Conservation (phyloP, 306 rosid genomes). For the Acacia crassicarpa region DNA sequence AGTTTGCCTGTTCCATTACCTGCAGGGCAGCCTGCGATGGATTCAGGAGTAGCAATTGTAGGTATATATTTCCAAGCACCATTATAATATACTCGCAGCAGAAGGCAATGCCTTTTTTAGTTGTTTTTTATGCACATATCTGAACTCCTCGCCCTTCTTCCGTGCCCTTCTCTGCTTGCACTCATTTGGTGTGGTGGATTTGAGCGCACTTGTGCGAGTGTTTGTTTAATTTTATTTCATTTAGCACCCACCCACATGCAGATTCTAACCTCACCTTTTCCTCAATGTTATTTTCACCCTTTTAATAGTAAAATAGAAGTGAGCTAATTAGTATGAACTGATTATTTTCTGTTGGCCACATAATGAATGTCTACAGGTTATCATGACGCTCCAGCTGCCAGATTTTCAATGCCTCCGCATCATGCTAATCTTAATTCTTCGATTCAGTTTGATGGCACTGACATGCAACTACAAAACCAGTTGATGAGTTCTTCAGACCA, state of each 20-base stretch:
- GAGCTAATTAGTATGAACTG: not conserved
- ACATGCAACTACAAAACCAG: conserved; percentile 58
- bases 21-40: conserved; percentile 50
- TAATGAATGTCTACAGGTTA: conserved; percentile 53
- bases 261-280: not conserved
- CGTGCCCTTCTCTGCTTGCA: not conserved
- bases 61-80: conserved; percentile 46
- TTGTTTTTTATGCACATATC: not conserved
- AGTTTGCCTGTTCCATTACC: conserved; percentile 49
- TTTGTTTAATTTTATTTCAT: not conserved
- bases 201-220: not conserved
- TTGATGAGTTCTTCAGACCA: conserved; percentile 50
- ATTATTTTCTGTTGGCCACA: conserved; percentile 30
- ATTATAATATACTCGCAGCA: not conserved
- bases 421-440: conserved; percentile 47
- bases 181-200: not conserved
- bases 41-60: conserved; percentile 49
- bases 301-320: not conserved
- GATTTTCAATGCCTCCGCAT: conserved; percentile 57
- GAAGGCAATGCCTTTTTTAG: not conserved
- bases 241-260: not conserved
- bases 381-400: conserved; percentile 36
- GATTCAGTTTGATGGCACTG: conserved; percentile 46
- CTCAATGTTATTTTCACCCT: not conserved
- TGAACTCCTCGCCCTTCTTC: not conserved